Evolutionary conservation across 1,284 basidiomycete species (phyloP).

Genomic region (Trichosporon sp.): DNA sequence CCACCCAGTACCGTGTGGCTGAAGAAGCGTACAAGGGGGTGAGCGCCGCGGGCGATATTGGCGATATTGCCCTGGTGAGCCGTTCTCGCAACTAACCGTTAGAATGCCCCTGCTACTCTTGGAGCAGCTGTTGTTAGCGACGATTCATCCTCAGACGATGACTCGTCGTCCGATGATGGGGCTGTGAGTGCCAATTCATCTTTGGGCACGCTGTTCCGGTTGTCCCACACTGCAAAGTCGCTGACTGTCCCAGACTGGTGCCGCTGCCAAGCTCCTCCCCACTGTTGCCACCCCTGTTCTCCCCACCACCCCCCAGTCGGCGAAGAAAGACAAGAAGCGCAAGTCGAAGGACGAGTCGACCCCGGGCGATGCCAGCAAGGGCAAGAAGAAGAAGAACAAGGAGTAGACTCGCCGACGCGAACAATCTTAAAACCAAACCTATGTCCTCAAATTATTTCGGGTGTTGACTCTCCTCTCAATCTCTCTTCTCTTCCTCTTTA

Average conservation of each 20-base stretch:
- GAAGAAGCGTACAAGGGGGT: slow-evolving; percentile 32
- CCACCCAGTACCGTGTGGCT: slow-evolving; percentile 24
- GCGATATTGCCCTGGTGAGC: slow-evolving; percentile 3
- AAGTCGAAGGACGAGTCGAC: background rate
- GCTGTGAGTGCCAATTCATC: background rate
- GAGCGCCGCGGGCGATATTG: background rate
- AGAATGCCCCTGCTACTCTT: slow-evolving; percentile 5
- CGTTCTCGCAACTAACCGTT: slow-evolving; percentile 7
- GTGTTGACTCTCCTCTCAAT: background rate
- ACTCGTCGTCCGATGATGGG: background rate
- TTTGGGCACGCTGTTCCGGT: background rate
- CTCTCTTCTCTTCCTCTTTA: background rate
- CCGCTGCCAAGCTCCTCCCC: slow-evolving; percentile 8
- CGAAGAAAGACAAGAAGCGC: slow-evolving; percentile 32
- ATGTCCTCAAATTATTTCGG: background rate
- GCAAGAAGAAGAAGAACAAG: slow-evolving; percentile 12
- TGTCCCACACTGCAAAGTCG: background rate
- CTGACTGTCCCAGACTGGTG: background rate
- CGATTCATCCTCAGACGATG: slow-evolving; percentile 19
- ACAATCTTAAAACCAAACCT: background rate
- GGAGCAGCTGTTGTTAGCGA: slow-evolving; percentile 9
- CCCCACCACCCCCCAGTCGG: slow-evolving; percentile 18
- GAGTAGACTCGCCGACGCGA: background rate
- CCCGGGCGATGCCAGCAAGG: background rate
- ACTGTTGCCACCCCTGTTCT: slow-evolving; percentile 20